Percentiles rank a stretch among this genome's conserved stretches.
Evolutionary conservation across 768 basidiomycete species (phyloP).

Genomic region (Trametes coccinea): DNA sequence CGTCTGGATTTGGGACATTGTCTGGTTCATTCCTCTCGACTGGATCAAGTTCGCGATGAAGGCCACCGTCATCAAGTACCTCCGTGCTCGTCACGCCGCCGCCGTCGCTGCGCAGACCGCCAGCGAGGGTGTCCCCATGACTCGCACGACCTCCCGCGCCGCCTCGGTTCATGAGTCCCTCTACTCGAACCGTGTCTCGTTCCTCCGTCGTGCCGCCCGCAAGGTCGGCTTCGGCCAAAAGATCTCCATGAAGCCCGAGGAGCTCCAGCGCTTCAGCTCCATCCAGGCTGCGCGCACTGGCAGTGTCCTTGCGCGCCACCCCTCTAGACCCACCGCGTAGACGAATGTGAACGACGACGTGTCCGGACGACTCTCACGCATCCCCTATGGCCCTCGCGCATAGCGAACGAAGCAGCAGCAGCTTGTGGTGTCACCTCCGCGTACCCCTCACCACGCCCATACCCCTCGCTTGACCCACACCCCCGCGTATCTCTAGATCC

Average conservation of each 20-base stretch:
- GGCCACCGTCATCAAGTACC: constrained; percentile 82
- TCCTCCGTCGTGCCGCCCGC: constrained; percentile 85
- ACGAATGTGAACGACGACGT: constrained; percentile 11
- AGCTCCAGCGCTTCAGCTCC: constrained; percentile 81
- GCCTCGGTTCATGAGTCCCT: constrained; percentile 88
- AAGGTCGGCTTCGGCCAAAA: constrained; percentile 87
- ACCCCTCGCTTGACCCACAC: constrained; percentile 17
- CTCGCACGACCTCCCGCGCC: constrained; percentile 86
- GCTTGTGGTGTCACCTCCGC: constrained; percentile 21
- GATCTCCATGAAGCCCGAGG: constrained; percentile 80
- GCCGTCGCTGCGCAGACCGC: constrained; percentile 39
- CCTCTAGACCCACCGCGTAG: constrained; percentile 51
- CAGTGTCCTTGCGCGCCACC: constrained; percentile 74
- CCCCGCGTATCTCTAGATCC: constrained; percentile 10
- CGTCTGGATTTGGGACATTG: constrained; percentile 94
- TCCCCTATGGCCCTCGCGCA: not conserved
- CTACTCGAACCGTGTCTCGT: constrained; percentile 94
- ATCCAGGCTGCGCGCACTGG: constrained; percentile 85
- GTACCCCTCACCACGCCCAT: constrained; percentile 14
- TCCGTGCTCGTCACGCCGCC: constrained; percentile 64
- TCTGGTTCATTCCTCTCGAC: constrained; percentile 97
- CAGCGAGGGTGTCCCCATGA: constrained; percentile 67
- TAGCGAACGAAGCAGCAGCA: constrained; percentile 17
- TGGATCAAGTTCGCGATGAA: constrained; percentile 97
- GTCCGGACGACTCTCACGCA: constrained; percentile 1